These are phyloP conservation scores for Forsythia suspensa DNA, from an alignment of 257 asterid genomes.

Conservation along the genomic window DNA sequence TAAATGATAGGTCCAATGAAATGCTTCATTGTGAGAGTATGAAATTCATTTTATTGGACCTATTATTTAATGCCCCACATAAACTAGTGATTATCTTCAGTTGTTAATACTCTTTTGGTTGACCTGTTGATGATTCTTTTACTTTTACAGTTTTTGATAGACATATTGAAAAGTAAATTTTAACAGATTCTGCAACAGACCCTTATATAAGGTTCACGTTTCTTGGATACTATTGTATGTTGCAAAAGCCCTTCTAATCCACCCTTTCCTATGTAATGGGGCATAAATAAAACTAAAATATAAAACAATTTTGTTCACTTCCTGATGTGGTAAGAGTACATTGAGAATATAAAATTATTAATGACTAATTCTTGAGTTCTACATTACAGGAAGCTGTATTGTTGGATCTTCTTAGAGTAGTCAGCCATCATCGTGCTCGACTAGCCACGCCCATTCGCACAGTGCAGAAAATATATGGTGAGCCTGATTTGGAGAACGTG, in stretches of 20 bases:
- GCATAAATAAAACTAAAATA: neutral
- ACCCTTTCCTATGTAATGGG: neutral
- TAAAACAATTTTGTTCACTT: neutral
- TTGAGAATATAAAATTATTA: neutral
- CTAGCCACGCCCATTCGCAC: slow-evolving; percentile 99
- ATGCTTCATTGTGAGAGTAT: too few relatives aligned
- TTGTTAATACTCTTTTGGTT: neutral
- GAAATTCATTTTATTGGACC: too few relatives aligned
- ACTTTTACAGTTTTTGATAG: neutral
- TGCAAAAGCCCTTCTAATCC: neutral
- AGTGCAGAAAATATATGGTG: slow-evolving; percentile 75
- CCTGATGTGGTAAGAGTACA: neutral
- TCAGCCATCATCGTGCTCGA: slow-evolving; percentile 92
- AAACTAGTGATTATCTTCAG: too few relatives aligned
- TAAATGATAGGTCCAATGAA: too few relatives aligned
- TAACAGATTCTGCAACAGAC: neutral
- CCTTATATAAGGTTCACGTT: too few relatives aligned
- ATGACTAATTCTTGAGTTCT: neutral
- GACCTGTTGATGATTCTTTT: neutral
- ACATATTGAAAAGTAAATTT: too few relatives aligned
- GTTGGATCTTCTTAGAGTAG: slow-evolving; percentile 90
- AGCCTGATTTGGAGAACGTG: slow-evolving; percentile 71
- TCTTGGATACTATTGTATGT: neutral
- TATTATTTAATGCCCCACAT: too few relatives aligned
- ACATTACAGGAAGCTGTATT: slow-evolving; percentile 71